Percentiles rank a stretch among this genome's conserved stretches.
Conservation (phyloP, 345 rosid genomes). For the rapeseed (Brassica napus) region DNA sequence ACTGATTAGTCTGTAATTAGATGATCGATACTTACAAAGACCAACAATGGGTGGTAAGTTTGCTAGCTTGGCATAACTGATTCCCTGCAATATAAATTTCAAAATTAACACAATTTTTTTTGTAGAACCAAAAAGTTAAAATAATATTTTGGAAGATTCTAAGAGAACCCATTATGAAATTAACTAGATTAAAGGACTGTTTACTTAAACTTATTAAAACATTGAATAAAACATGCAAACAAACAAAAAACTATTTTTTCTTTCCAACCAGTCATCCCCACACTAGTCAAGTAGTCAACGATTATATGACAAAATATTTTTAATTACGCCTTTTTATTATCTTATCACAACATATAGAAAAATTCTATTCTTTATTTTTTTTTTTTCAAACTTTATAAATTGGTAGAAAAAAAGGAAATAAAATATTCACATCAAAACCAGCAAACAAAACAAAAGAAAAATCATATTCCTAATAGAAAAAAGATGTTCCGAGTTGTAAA, state of each 20-base stretch:
- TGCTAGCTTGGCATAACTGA: conserved; percentile 98
- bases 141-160: background rate
- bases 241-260: background rate
- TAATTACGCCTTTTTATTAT: background rate
- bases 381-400: background rate
- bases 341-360: background rate
- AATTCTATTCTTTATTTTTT: background rate
- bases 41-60: conserved; percentile 92
- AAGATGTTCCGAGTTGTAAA: conserved; percentile 15
- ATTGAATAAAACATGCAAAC: conserved; percentile 21
- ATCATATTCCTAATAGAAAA: background rate
- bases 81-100: conserved; percentile 63
- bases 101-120: background rate
- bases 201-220: conserved; percentile 20
- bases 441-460: background rate
- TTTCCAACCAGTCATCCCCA: conserved; percentile 26
- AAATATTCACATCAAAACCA: background rate
- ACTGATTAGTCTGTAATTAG: conserved; percentile 9
- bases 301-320: conserved; percentile 27
- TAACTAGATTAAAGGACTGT: background rate
- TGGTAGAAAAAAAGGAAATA: background rate
- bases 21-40: conserved; percentile 62
- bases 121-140: background rate
- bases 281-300: conserved; percentile 9
- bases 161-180: conserved; percentile 9